A percentile compares a stretch with the other conserved stretches of the same genome.
phyloP scores from a whole-genome alignment of 148 eudicot species.

The Vaccinium myrtillus region DNA sequence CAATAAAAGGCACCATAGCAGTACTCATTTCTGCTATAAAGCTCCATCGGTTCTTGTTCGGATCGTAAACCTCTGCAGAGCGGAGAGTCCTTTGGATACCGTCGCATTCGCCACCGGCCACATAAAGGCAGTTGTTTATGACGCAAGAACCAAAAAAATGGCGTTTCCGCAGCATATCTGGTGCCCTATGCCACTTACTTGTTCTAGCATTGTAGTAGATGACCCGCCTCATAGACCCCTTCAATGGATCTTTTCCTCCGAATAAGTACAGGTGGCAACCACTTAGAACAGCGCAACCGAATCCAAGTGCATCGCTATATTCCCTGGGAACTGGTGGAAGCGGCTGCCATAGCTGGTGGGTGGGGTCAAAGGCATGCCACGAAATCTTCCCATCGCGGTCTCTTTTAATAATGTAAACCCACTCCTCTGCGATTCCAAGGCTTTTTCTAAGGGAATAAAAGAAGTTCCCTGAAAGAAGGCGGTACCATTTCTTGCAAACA shows the following conservation, averaged over 20 bases:
- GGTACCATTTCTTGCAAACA: constrained; percentile 82
- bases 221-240: constrained; percentile 77
- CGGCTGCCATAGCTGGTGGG: constrained; percentile 88
- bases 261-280: constrained; percentile 79
- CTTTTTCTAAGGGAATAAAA: constrained; percentile 78
- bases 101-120: constrained; percentile 97
- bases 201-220: constrained; percentile 83
- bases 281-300: constrained; percentile 91
- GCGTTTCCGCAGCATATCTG: constrained; percentile 76
- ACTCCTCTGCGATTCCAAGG: constrained; percentile 84
- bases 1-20: constrained; percentile 92
- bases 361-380: constrained; percentile 93
- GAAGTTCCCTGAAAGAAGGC: constrained; percentile 72
- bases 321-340: constrained; percentile 91
- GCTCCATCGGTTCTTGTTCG: constrained; percentile 77
- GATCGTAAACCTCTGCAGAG: constrained; percentile 91
- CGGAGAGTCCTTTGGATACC: constrained; percentile 85
- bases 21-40: constrained; percentile 84
- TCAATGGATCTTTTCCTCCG: constrained; percentile 76
- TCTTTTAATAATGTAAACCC: constrained; percentile 88
- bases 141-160: constrained; percentile 87
- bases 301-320: constrained; percentile 82
- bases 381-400: constrained; percentile 85
- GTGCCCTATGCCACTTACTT: constrained; percentile 85
- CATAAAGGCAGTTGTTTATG: constrained; percentile 77